Conservation (phyloP, 2,329 filamentous ascomycete species). For the Stenocarpella maydis region DNA sequence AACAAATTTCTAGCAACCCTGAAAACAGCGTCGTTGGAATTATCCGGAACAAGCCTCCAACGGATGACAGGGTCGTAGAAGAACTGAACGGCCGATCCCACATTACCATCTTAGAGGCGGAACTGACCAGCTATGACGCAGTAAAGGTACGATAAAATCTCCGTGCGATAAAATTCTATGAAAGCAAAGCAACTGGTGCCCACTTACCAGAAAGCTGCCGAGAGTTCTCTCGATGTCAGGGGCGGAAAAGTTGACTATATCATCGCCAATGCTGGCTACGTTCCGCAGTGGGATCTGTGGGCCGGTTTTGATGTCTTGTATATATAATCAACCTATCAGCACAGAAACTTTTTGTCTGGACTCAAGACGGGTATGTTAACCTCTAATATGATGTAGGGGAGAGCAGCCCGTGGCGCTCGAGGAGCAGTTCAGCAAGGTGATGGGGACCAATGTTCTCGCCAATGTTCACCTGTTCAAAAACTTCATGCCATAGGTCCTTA, state of each 20-base stretch:
- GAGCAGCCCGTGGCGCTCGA: slow-evolving; percentile 46
- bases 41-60: slow-evolving; percentile 54
- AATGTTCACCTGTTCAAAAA: slow-evolving; percentile 61
- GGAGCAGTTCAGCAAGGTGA: slow-evolving; percentile 43
- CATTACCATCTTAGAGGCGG: slow-evolving; percentile 55
- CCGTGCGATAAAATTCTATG: neutral
- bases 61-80: slow-evolving; percentile 52
- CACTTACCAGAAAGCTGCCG: slow-evolving; percentile 39
- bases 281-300: neutral
- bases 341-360: neutral
- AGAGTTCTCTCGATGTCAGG: slow-evolving; percentile 44
- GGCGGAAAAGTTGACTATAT: slow-evolving; percentile 57
- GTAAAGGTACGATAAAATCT: slow-evolving; percentile 45
- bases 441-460: slow-evolving; percentile 59
- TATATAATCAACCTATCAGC: neutral
- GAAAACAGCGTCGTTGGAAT: slow-evolving; percentile 56
- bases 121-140: slow-evolving; percentile 50
- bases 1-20: slow-evolving; percentile 52
- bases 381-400: slow-evolving; percentile 38
- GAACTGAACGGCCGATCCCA: slow-evolving; percentile 52
- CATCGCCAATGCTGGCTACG: slow-evolving; percentile 57
- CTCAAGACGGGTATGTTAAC: neutral
- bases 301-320: slow-evolving; percentile 6
- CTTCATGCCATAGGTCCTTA: slow-evolving; percentile 61
- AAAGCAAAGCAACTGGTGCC: slow-evolving; percentile 29